Conservation (phyloP, 768 basidiomycete genomes). For the Paxillus ammoniavirescens region DNA sequence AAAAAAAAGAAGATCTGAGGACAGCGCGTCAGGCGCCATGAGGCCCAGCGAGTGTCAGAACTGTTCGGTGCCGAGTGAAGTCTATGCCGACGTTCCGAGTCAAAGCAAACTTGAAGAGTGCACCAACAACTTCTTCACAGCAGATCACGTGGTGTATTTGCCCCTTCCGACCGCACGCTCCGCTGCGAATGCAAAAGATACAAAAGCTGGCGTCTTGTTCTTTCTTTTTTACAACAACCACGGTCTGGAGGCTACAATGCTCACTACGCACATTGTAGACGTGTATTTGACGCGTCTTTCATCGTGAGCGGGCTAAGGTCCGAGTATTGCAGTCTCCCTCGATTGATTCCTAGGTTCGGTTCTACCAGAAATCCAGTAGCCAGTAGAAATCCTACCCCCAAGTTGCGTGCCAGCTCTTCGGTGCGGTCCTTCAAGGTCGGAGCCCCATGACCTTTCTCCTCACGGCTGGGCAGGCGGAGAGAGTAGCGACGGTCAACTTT, state of each 20-base stretch:
- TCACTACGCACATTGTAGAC: constrained; percentile 51
- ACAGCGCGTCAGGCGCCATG: constrained; percentile 25
- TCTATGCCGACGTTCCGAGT: too few relatives aligned
- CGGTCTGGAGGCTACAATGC: constrained; percentile 62
- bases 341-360: constrained; percentile 50
- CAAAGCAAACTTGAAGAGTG: too few relatives aligned
- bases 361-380: constrained; percentile 29
- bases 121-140: too few relatives aligned
- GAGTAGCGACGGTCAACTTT: neutral
- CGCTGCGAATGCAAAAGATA: too few relatives aligned
- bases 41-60: neutral
- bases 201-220: too few relatives aligned
- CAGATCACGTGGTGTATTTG: constrained; percentile 17
- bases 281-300: neutral
- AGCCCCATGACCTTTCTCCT: neutral
- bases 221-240: too few relatives aligned
- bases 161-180: neutral
- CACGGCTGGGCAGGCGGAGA: neutral
- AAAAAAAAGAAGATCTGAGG: constrained; percentile 29
- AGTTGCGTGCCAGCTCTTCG: too few relatives aligned
- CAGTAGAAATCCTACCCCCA: neutral
- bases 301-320: constrained; percentile 77
- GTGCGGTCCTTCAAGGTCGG: too few relatives aligned
- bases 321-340: constrained; percentile 31
- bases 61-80: too few relatives aligned